Percentiles rank a stretch among this genome's conserved stretches.
phyloP scores from a whole-genome alignment of 2,329 filamentous ascomycete species.

The Paramyrothecium roridum region DNA sequence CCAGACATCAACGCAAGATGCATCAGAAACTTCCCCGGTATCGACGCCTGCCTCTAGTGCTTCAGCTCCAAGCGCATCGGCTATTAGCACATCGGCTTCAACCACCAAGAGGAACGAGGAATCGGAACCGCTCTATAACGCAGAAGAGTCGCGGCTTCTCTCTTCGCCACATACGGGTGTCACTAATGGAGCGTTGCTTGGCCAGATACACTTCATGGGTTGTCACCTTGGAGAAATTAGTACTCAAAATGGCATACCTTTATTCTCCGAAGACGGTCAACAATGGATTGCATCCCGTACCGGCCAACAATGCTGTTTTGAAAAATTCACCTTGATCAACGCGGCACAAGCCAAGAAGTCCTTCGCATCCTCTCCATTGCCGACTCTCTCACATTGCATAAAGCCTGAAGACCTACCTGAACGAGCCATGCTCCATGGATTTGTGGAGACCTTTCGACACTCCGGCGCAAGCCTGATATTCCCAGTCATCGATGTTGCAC shows the following conservation, averaged over 20 bases:
- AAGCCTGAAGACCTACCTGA: slow-evolving; percentile 9
- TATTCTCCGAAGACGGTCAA: slow-evolving; percentile 43
- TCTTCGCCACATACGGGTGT: background rate
- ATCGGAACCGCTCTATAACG: background rate
- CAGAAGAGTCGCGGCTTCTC: background rate
- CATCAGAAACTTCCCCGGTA: background rate
- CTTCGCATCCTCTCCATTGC: background rate
- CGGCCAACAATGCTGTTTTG: slow-evolving; percentile 20
- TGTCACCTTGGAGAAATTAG: slow-evolving; percentile 43
- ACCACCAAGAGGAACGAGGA: background rate
- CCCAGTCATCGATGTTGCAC: slow-evolving; percentile 41
- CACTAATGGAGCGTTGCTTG: slow-evolving; percentile 6
- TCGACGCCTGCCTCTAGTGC: background rate
- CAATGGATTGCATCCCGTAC: slow-evolving; percentile 45
- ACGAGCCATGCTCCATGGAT: slow-evolving; percentile 18
- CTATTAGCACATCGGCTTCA: background rate
- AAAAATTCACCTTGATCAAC: slow-evolving; percentile 13
- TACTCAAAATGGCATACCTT: slow-evolving; percentile 44
- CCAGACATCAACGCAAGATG: too few species aligned
- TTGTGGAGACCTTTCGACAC: slow-evolving; percentile 3
- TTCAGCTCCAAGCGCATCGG: background rate
- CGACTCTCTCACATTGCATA: background rate
- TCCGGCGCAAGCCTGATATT: slow-evolving; percentile 41
- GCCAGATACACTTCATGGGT: slow-evolving; percentile 44
- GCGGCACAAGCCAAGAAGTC: background rate